A percentile compares a stretch with the other conserved stretches of the same genome.
Conservation (phyloP, 306 rosid genomes). For the barrel medic (Medicago truncatula) region DNA sequence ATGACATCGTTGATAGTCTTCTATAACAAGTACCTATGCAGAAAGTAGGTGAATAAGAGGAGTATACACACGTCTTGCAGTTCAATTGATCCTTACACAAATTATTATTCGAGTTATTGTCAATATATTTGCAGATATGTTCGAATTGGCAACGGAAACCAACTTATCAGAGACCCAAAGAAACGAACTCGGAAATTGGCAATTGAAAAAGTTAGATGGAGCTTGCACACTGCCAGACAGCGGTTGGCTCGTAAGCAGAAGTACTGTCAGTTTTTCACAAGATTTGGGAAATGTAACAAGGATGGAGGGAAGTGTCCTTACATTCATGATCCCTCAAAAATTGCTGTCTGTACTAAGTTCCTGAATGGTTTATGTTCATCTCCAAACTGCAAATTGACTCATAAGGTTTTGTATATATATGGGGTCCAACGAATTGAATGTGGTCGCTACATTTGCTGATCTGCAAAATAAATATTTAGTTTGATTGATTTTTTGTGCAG, state of each 20-base stretch:
- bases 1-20: conserved; percentile 37
- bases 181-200: conserved; percentile 88
- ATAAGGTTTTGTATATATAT: conserved; percentile 68
- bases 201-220: conserved; percentile 95
- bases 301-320: conserved; percentile 92
- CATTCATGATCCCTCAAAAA: conserved; percentile 91
- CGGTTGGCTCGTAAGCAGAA: conserved; percentile 87
- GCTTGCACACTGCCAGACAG: conserved; percentile 95
- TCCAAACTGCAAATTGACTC: conserved; percentile 92
- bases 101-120: conserved; percentile 26
- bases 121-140: conserved; percentile 68
- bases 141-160: conserved; percentile 88
- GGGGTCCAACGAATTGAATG: conserved; percentile 44
- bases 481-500: conserved; percentile 57
- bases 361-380: conserved; percentile 87
- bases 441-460: conserved; percentile 39
- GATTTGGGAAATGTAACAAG: conserved; percentile 95
- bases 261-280: conserved; percentile 91
- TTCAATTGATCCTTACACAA: conserved; percentile 29
- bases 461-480: conserved; percentile 32
- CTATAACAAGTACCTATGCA: conserved; percentile 10
- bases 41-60: conserved; percentile 16
- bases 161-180: conserved; percentile 92
- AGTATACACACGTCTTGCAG: background rate
- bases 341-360: conserved; percentile 97